Evolutionary conservation across 169 alveolate genomes (phyloP).

Genomic region (Plasmodium gonderi): DNA sequence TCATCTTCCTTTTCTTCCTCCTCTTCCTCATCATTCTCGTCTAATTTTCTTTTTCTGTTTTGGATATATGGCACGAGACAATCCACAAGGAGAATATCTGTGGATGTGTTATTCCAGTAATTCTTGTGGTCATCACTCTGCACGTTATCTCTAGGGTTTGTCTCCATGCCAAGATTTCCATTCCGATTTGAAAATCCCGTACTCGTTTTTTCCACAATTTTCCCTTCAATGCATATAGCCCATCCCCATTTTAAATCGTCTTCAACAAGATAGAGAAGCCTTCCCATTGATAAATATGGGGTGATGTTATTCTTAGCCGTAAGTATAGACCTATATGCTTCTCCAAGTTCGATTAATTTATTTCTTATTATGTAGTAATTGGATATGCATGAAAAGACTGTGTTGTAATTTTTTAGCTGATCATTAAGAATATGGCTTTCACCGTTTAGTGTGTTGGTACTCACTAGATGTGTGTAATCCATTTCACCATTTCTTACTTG

Average conservation of each 20-base stretch:
- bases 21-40: slow-evolving; percentile 75
- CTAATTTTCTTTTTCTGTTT: slow-evolving; percentile 65
- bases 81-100: slow-evolving; percentile 28
- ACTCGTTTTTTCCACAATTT: slow-evolving; percentile 54
- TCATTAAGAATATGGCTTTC: slow-evolving; percentile 76
- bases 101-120: background rate
- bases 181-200: background rate
- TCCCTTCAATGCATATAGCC: slow-evolving; percentile 82
- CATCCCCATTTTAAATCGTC: slow-evolving; percentile 86
- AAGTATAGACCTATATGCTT: slow-evolving; percentile 44
- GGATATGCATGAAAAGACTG: slow-evolving; percentile 53
- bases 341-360: slow-evolving; percentile 50
- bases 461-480: background rate
- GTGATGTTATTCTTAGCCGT: slow-evolving; percentile 82
- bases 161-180: background rate
- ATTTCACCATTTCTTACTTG: too few relatives aligned
- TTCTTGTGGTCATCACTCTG: background rate
- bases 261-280: slow-evolving; percentile 86
- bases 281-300: slow-evolving; percentile 89
- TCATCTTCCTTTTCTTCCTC: slow-evolving; percentile 5
- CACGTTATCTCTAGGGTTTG: background rate
- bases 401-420: slow-evolving; percentile 29
- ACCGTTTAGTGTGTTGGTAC: background rate
- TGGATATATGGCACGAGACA: slow-evolving; percentile 70
- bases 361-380: slow-evolving; percentile 32